Evolutionary conservation across 2,329 filamentous ascomycete genomes (phyloP), one percentile per base, ranked within the genome.

Genomic region (Scedosporium apiospermum): DNA sequence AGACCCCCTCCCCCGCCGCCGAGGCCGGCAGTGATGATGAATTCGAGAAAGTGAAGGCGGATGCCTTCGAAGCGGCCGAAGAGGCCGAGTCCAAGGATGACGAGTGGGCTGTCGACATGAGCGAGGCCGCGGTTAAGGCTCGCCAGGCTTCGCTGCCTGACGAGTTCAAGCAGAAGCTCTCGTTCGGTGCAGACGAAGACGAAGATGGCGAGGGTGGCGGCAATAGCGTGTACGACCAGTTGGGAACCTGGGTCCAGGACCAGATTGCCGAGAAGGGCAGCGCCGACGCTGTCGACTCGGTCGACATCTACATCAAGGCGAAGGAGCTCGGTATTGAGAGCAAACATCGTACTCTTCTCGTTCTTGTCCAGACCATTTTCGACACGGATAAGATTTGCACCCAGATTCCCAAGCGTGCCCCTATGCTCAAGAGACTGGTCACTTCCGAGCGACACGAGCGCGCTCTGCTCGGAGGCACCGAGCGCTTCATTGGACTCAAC

Each of bases 71-170:
- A 68, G 75, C 74, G 64, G 75, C 78, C 42, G 74, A 75, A 63
- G 82, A 85, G 62, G 76, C 78, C 62, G 85, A 88, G 70, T 82
- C 85, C 71, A 90, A 93, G 76, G 91, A 97, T 67, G 88, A 96
- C 66, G 86, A 96, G 68, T 99, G 95, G 95, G 90, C 93, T 65
- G 91, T 98, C 64, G 95, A 99, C 75, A 95, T 96, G 80, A 97
- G 93, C 67, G 91, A 93, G 75, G 92, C 92, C 75, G 95, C 95
- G 67, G 89, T 98, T 80, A 93, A 89, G 79, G 93, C 93, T 70
- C 95, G 95, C 76, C 91, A 93, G 74, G 90, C 93, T 76, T 88
- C 92, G 67, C 89, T 99, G 60, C 91, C 95, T n/a, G 88, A 88
- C 68, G 95, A 98, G 73, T 88, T 99, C 73, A 96, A 97, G 85